Conservation (phyloP, 495 filamentous ascomycete genomes). For the Neurospora tetrasperma region DNA sequence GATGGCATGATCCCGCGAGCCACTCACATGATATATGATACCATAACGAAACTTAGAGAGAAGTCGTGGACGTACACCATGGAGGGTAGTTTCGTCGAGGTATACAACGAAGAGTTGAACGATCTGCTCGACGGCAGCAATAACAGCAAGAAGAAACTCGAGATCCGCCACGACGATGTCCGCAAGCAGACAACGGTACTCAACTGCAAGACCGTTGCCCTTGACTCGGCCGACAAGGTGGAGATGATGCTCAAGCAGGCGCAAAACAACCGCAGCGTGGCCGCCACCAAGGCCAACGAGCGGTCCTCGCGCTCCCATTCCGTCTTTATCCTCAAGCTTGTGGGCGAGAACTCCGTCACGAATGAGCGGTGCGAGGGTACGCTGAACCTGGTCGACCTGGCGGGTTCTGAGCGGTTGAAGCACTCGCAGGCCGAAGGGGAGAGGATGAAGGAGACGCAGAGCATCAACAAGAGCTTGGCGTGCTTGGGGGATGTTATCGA, state of each 20-base stretch:
- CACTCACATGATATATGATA: constrained; percentile 85
- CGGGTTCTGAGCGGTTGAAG: constrained; percentile 83
- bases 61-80: constrained; percentile 94
- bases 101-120: constrained; percentile 96
- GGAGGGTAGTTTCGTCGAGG: constrained; percentile 95
- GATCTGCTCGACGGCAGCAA: constrained; percentile 81
- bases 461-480: constrained; percentile 88
- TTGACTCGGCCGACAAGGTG: constrained; percentile 72
- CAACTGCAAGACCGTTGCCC: constrained; percentile 64
- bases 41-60: constrained; percentile 66
- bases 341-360: constrained; percentile 70
- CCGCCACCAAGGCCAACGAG: constrained; percentile 93
- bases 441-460: constrained; percentile 86
- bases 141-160: constrained; percentile 81
- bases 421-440: constrained; percentile 77
- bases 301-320: constrained; percentile 88
- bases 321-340: constrained; percentile 88
- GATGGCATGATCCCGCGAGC: constrained; percentile 96
- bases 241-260: constrained; percentile 69
- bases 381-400: constrained; percentile 91
- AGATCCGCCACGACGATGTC: constrained; percentile 78
- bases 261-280: constrained; percentile 75
- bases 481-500: constrained; percentile 93
- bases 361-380: constrained; percentile 82
- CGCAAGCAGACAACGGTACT: constrained; percentile 76